phyloP scores from a whole-genome alignment of 1,284 basidiomycete species.

The Ganoderma multipileum region DNA sequence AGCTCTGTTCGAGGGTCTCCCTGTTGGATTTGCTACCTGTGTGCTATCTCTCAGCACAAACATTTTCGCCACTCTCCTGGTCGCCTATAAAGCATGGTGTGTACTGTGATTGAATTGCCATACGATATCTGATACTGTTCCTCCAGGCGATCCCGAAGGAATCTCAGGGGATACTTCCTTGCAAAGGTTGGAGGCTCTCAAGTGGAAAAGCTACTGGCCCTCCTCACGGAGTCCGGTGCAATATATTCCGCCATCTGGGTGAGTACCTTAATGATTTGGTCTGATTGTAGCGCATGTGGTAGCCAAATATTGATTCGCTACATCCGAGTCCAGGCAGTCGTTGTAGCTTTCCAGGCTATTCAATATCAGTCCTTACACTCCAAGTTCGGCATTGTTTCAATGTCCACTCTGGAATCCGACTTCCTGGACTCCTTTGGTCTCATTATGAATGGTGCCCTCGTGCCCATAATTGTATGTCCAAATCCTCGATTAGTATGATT shows the following conservation, averaged over 20 bases:
- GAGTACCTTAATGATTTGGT: background rate
- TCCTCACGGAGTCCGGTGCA: background rate
- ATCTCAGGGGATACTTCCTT: background rate
- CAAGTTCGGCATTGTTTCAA: no score
- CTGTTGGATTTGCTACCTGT: background rate
- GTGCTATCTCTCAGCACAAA: slow-evolving; percentile 1
- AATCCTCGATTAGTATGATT: no score
- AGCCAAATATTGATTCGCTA: background rate
- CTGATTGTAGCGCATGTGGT: no score
- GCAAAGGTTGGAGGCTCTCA: background rate
- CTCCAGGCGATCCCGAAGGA: background rate
- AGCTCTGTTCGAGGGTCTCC: no score
- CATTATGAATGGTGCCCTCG: no score
- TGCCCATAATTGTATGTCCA: no score
- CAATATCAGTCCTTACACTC: no score
- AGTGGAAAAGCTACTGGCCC: background rate
- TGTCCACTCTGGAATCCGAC: no score
- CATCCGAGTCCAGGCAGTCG: no score
- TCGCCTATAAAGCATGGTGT: background rate
- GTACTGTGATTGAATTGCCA: background rate
- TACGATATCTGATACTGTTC: background rate
- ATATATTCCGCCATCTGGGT: slow-evolving; percentile 2
- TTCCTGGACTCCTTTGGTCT: no score
- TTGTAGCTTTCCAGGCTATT: no score
- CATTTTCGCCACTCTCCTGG: background rate